These are phyloP conservation scores for Podospora sp. DNA, from an alignment of 495 filamentous ascomycete genomes.

Conservation along the genomic window DNA sequence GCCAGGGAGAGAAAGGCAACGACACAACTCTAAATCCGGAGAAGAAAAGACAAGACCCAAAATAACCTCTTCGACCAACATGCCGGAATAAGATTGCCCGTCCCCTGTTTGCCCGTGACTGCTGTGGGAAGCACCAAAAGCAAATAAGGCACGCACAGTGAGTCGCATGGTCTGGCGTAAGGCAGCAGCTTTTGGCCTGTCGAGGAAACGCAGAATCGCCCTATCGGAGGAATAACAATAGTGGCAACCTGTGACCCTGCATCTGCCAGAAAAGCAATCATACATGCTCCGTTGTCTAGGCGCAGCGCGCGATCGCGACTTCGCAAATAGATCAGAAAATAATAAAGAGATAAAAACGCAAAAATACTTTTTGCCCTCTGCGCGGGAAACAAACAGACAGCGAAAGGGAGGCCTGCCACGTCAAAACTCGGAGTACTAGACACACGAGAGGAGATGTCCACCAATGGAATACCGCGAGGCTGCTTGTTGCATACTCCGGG, in stretches of 20 bases:
- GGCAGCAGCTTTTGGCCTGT: neutral
- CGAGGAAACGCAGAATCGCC: neutral
- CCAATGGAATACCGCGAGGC: conserved; percentile 18
- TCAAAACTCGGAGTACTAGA: neutral
- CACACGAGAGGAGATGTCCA: neutral
- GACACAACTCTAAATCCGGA: neutral
- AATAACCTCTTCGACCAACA: neutral
- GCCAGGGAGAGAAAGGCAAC: neutral
- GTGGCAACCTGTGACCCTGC: conserved; percentile 13
- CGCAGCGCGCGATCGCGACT: conserved; percentile 6
- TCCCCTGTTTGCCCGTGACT: neutral
- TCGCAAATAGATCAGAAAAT: conserved; percentile 1
- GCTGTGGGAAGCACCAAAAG: neutral
- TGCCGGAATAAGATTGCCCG: neutral
- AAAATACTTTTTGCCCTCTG: neutral
- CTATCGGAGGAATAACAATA: conserved; percentile 18
- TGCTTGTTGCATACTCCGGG: conserved; percentile 10
- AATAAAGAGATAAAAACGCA: neutral
- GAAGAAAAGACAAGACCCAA: neutral
- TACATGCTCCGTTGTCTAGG: neutral
- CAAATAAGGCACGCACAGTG: conserved; percentile 2
- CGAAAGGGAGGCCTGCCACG: neutral
- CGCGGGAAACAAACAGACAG: neutral
- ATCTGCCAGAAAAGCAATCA: neutral
- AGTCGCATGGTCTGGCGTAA: neutral